These are phyloP conservation scores for Lyophyllum shimeji DNA, from an alignment of 768 basidiomycete genomes.

Conservation along the genomic window DNA sequence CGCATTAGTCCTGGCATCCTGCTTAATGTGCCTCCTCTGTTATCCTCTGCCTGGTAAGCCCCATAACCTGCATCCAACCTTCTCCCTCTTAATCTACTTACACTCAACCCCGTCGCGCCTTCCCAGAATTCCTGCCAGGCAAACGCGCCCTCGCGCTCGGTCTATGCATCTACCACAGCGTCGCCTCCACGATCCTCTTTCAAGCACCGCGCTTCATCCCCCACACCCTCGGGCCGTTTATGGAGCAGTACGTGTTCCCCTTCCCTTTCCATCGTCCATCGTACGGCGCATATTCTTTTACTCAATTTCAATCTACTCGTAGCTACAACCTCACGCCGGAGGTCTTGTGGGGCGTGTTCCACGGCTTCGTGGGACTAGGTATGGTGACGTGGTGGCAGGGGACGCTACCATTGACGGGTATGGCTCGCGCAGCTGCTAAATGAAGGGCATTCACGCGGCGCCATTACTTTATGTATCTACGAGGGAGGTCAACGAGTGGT, in stretches of 20 bases:
- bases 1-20: constrained; percentile 58
- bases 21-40: constrained; percentile 60
- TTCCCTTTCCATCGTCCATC: background rate
- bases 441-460: background rate
- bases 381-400: constrained; percentile 85
- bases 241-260: constrained; percentile 55
- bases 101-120: background rate
- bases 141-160: constrained; percentile 81
- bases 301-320: too few species aligned
- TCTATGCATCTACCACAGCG: constrained; percentile 73
- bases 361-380: constrained; percentile 68
- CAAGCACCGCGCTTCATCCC: constrained; percentile 82
- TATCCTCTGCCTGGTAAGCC: constrained; percentile 69
- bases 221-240: constrained; percentile 56
- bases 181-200: constrained; percentile 71
- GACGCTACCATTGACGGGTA: constrained; percentile 54
- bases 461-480: background rate
- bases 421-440: constrained; percentile 32
- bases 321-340: constrained; percentile 73
- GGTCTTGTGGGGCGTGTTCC: constrained; percentile 66
- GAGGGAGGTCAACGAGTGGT: background rate
- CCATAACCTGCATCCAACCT: too few species aligned
- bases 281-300: background rate
- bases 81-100: background rate
- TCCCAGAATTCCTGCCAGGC: constrained; percentile 75